Base-by-base conservation (phyloP, 805 yeast genomes). In the Saccharomycopsis amapae region DNA sequence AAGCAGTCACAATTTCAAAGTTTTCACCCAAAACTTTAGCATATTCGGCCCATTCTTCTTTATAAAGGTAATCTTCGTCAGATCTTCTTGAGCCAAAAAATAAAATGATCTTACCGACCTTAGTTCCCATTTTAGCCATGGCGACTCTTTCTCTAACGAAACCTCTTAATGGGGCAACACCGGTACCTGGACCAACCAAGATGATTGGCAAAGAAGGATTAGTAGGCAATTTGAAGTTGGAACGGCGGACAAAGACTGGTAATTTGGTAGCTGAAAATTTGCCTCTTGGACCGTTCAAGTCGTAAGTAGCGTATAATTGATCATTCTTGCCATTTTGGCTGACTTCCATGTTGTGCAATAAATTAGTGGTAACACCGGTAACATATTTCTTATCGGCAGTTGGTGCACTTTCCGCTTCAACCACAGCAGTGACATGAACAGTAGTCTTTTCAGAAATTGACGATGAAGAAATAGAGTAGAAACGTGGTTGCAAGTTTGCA, bases 101-200 rank as follows among this genome's bases (percentile, higher is more conserved):
- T 51, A 90, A 70, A 25, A 87, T 43, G 42, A 81, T 75, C 54
- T 81, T 76, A 46, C 97, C 97, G 39, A 85, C 66, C 9, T 69
- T 75, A 44, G 63, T 63, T 47, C 64, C 77, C 54, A 71, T 69
- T 38, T 62, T 62, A 48, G 69, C 69, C 58, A 69, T 75, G 33
- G 67, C 62, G n/a, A 80, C 84, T 58, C 89, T 81, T 62, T 90
- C 98, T 68, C 94, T 80, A 31, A 90, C 65, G 55, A 90, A 90
- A 3, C 95, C 98, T 68, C 98, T 81, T 71, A 93, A 86, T 51
- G 98, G 98, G 7, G 98, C 97, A 42, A 90, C 90, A 63, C 98
- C 98, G 2, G 98, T 93, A 54, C 98, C 98, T 38, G 98, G 97
- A 24, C 98, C 98, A 58, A 90, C 75, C 83, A 89, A 77, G 57